Base-by-base conservation (phyloP, 208 protist genomes). In the Strigomonas culicis region DNA sequence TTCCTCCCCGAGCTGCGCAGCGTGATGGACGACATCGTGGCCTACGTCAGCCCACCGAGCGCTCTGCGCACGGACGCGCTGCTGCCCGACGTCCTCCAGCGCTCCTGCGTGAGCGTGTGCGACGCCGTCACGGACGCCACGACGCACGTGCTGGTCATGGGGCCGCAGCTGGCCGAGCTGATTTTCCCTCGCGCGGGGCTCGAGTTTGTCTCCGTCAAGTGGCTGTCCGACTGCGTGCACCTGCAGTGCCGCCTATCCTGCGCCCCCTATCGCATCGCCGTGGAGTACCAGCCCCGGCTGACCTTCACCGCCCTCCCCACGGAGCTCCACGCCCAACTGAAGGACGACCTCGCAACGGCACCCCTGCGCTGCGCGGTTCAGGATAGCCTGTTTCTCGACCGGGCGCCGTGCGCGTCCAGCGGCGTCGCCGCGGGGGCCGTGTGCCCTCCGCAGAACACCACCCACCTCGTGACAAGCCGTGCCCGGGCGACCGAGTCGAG, bases 161-260 rank as follows among this genome's bases (percentile, higher is more conserved):
- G 58, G 6, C 53, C 62, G 1, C 24, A 10, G 4, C 62, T 63
- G 17, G 66, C 69, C 50, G 65, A 63, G 59, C 72, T 56, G n/a
- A 59, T 82, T 47, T 86, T 78, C 56, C 84, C 77, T 19, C 74
- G 77, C 4, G 77, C 80, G n/a, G 77, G 70, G 8, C 59, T 90
- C 34, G 75, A 86, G 68, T 72, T 86, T 47, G 77, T 90, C 19
- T 82, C 74, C 30, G 70, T 74, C 70, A 41, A 66, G n/a, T 90
- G 84, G 80, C 50, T 90, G 25, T 25, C 58, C 32, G 50, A 78
- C 44, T 87, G 74, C 43, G 59, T 63, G 43, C 66, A 67, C 44
- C 46, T 77, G 43, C 63, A 78, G 31, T 66, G 70, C 13, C 52
- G 69, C 11, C 58, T 86, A 8, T 68, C 70, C 30, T 81, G 67